Percentiles rank a stretch among this genome's conserved stretches.
Conservation (phyloP, 371 early-diverging fungal genomes). For the Mortierella polycephala region DNA sequence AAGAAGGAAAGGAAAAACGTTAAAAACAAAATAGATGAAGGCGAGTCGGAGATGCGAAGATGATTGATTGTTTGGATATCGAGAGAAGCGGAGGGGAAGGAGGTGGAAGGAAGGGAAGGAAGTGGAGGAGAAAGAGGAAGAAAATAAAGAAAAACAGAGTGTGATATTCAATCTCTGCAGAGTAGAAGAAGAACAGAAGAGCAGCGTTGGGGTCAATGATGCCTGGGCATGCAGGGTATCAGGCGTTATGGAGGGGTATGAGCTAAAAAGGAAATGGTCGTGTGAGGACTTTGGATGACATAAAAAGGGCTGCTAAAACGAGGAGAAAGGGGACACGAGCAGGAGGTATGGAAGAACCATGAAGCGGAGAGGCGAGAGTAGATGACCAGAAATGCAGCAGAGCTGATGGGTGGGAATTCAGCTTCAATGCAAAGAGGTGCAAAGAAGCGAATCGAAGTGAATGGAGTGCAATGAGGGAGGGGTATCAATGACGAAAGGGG, state of each 20-base stretch:
- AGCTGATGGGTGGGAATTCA: no score
- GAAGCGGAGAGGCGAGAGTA: neutral
- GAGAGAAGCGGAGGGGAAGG: neutral
- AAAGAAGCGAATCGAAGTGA: no score
- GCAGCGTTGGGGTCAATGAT: neutral
- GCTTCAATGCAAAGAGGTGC: no score
- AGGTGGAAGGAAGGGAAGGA: neutral
- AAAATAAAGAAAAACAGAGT: neutral
- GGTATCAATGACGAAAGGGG: no score
- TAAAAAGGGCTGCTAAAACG: slow-evolving; percentile 10
- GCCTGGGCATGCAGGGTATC: neutral
- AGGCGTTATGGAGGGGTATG: neutral
- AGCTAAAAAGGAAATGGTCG: slow-evolving; percentile 18
- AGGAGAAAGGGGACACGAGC: no score
- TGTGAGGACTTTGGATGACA: slow-evolving; percentile 12
- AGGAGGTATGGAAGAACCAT: no score
- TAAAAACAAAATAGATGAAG: neutral
- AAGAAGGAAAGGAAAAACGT: neutral
- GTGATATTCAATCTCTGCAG: no score
- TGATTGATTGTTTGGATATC: neutral
- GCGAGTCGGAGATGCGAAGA: neutral
- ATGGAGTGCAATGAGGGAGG: no score
- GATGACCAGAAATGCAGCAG: neutral
- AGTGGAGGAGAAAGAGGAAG: neutral
- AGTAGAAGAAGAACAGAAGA: neutral